Evolutionary conservation across 225 moss, liverwort and hornwort species (phyloP), one percentile per base, ranked within the genome.

Genomic region (Sphagnum contortum): DNA sequence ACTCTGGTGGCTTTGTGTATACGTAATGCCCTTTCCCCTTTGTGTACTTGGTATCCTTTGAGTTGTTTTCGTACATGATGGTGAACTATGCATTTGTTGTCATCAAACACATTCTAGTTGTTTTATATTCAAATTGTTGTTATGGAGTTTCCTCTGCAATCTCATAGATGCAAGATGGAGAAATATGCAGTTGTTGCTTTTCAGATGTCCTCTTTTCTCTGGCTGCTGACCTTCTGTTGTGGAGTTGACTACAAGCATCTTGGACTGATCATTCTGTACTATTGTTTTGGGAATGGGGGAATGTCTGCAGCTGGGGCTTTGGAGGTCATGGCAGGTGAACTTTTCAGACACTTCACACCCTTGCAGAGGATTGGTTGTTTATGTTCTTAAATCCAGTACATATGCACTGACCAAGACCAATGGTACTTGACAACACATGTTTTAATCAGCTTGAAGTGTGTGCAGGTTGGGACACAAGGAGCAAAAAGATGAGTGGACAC

Each of bases 401-500:
- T 29, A 29, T 29, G 29, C 29, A 29, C 29, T 29, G 29, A 29
- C 29, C 29, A 29, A 29, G 29, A 29, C 1, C 29, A 29, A 29
- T 29, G 29, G 29, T 29, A 29, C 29, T 29, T 29, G 1, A 29
- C 29, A 29, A 29, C 29, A 29, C 29, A 29, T 29, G 29, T 29
- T 29, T 29, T 29, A 29, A 29, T 29, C 29, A 29, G 29, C 29
- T 29, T 29, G 29, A 29, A 29, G 29, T 29, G 29, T 29, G 57
- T 85, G 63, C 75, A 91, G 94, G 82, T 79, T 95, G 88, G 94
- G 94, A 63, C 94, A 95, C 59, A 91, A 90, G 80, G 94, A 89
- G 69, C 94, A 95, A 75, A 95, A 95, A 62, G 94, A 95, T 74
- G 94, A 95, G 74, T 95, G 87, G 87, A 62, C 80, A 44, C 94